Base-by-base conservation (phyloP, 257 asterid genomes). In the Echites panduratus region DNA sequence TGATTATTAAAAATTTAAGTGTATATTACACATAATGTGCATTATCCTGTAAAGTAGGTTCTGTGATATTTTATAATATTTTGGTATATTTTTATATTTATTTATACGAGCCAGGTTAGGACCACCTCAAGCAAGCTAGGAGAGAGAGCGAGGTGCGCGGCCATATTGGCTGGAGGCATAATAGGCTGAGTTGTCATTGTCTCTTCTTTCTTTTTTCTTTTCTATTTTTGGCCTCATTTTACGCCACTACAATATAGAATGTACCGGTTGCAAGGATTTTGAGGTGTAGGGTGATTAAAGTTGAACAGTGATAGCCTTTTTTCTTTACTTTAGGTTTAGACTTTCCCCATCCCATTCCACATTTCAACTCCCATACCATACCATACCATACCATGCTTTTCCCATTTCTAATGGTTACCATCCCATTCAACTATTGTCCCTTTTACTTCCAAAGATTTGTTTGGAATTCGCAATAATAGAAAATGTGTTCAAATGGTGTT, bases 161-260 rank as follows among this genome's bases (percentile, higher is more conserved):
- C 87, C 87, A 76, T 87, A 70, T 67, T 71, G 84, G 72, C 5
- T 62, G 67, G 84, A 83, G 82, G 58, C 86, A 89, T 85, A 86
- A 64, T 72, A 48, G n/a, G 72, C 66, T 84, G 89, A 76, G 48
- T 53, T 20, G 93, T 86, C 89, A 53, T 82, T 89, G 79, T 87
- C 92, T 82, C 49, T n/a, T n/a, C 70, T 74, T n/a, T n/a, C n/a
- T n/a, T n/a, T n/a, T n/a, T n/a, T n/a, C n/a, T 80, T 69, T 66
- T 63, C 75, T 73, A 66, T 66, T 68, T 73, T 68, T 73, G 45
- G 73, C 70, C 70, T 76, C 70, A 65, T 56, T 58, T 70, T 58
- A 59, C 13, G 6, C 0, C n/a, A n/a, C 41, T 14, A 29, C 27
- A 27, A 9, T 68, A 48, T 16, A 26, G 26, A 20, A 10, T 69